A percentile compares a stretch with the other conserved stretches of the same genome.
phyloP scores from a whole-genome alignment of 345 rosid species.

The Turnera subulata region DNA sequence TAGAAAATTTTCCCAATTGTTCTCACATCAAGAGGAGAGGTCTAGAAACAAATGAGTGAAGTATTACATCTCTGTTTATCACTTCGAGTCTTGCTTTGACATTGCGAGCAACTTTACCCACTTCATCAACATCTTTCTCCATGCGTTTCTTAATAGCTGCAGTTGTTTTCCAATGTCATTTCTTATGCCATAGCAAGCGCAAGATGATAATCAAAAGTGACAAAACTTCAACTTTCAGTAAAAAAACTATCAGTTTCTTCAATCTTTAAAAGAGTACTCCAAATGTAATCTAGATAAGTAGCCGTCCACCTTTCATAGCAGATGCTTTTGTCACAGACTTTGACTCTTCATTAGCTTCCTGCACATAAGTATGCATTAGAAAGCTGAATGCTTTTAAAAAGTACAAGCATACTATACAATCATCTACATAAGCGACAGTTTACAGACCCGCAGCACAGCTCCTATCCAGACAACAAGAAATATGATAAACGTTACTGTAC shows the following conservation, averaged over 20 bases:
- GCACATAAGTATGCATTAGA: slow-evolving; percentile 13
- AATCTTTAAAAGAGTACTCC: background rate
- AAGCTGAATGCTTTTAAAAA: no score
- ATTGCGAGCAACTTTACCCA: slow-evolving; percentile 72
- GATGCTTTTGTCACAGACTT: slow-evolving; percentile 91
- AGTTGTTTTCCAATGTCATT: slow-evolving; percentile 6
- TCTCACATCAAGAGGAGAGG: background rate
- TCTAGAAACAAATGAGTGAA: slow-evolving; percentile 1
- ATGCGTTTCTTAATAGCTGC: slow-evolving; percentile 83
- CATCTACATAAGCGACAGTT: background rate
- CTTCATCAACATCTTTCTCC: slow-evolving; percentile 95
- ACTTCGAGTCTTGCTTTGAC: slow-evolving; percentile 73
- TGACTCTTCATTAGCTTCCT: slow-evolving; percentile 96
- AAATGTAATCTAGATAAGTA: background rate
- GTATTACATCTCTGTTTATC: slow-evolving; percentile 64
- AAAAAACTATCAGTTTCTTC: background rate
- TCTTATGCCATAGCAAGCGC: background rate
- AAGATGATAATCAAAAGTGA: background rate
- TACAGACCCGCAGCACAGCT: background rate
- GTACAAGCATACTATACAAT: no score
- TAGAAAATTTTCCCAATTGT: slow-evolving; percentile 5
- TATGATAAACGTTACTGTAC: slow-evolving; percentile 4
- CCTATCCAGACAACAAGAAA: background rate
- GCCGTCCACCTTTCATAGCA: slow-evolving; percentile 71
- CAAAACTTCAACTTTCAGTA: background rate